Conservation (phyloP, 163 green algal genomes). For the Scenedesmus sp. region DNA sequence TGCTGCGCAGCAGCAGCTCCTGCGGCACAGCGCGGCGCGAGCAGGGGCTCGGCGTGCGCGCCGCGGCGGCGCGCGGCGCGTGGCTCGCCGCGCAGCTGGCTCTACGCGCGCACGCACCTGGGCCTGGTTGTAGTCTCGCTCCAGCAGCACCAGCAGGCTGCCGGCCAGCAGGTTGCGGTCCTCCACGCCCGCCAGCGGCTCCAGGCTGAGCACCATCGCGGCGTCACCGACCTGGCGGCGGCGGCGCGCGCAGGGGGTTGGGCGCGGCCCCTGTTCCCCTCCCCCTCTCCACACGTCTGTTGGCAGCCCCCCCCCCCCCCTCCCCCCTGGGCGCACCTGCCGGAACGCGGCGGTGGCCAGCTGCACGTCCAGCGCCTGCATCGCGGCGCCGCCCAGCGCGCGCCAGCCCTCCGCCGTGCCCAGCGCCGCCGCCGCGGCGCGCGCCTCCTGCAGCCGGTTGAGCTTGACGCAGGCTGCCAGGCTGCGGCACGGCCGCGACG, state of each 20-base stretch:
- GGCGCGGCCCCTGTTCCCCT: too few relatives aligned
- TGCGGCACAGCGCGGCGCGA: slow-evolving; percentile 39
- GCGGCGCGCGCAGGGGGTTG: background rate
- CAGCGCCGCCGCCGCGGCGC: slow-evolving; percentile 55
- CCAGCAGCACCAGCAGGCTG: slow-evolving; percentile 70
- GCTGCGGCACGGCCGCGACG: slow-evolving; percentile 1
- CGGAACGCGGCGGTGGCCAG: slow-evolving; percentile 66
- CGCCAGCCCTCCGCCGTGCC: slow-evolving; percentile 63
- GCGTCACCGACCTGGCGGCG: slow-evolving; percentile 57
- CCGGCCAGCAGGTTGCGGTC: slow-evolving; percentile 79
- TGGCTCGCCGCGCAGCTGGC: too few relatives aligned
- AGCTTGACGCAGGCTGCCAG: slow-evolving; percentile 21
- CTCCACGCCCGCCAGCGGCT: slow-evolving; percentile 64
- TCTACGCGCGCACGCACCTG: slow-evolving; percentile 56
- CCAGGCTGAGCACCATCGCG: slow-evolving; percentile 71
- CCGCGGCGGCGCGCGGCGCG: too few relatives aligned
- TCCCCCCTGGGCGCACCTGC: slow-evolving; percentile 45
- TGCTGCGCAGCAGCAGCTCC: slow-evolving; percentile 73
- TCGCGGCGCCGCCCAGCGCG: slow-evolving; percentile 54
- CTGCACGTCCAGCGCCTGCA: slow-evolving; percentile 70
- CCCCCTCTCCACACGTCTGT: too few relatives aligned
- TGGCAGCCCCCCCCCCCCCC: too few relatives aligned
- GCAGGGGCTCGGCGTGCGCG: too few relatives aligned
- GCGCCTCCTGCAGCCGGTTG: slow-evolving; percentile 34
- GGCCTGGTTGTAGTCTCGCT: slow-evolving; percentile 64